Percentiles rank a stretch among this genome's conserved stretches.
Evolutionary conservation across 2,329 filamentous ascomycete species (phyloP).

Genomic region (Emmonsiellopsis sp.): DNA sequence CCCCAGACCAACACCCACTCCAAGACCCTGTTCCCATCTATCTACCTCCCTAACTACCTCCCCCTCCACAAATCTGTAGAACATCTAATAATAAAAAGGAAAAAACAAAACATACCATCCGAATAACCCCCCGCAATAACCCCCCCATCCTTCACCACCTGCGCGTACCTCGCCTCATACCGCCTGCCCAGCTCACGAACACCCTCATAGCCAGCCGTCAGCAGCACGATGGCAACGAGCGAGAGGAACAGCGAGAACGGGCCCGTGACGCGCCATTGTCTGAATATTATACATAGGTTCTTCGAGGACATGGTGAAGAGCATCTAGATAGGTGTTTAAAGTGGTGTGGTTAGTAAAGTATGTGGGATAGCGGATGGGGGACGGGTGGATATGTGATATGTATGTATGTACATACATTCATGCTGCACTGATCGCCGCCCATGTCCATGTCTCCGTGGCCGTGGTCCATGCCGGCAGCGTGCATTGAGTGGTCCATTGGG

Average conservation of each 20-base stretch:
- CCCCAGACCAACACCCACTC: too few species aligned
- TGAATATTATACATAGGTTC: conserved; percentile 94
- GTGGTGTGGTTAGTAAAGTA: not conserved
- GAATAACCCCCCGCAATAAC: not conserved
- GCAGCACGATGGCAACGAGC: conserved; percentile 67
- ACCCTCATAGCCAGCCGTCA: conserved; percentile 89
- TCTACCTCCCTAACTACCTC: too few species aligned
- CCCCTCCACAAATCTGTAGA: not conserved
- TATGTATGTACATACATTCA: conserved; percentile 59
- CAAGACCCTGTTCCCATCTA: too few species aligned
- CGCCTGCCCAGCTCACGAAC: conserved; percentile 65
- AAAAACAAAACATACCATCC: conserved; percentile 3
- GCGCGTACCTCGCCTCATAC: conserved; percentile 51
- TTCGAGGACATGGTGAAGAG: conserved; percentile 93
- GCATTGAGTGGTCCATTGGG: conserved; percentile 29
- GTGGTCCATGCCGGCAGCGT: conserved; percentile 37
- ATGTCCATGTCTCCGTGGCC: conserved; percentile 50
- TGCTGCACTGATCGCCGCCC: conserved; percentile 60
- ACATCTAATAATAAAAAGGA: not conserved
- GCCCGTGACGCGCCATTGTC: conserved; percentile 74
- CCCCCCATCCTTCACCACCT: not conserved
- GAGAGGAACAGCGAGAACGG: conserved; percentile 69
- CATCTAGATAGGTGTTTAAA: conserved; percentile 55
- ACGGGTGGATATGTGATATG: not conserved
- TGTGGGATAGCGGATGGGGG: not conserved